Evolutionary conservation across 768 basidiomycete genomes (phyloP).

Genomic region (Leccinellum albellum): DNA sequence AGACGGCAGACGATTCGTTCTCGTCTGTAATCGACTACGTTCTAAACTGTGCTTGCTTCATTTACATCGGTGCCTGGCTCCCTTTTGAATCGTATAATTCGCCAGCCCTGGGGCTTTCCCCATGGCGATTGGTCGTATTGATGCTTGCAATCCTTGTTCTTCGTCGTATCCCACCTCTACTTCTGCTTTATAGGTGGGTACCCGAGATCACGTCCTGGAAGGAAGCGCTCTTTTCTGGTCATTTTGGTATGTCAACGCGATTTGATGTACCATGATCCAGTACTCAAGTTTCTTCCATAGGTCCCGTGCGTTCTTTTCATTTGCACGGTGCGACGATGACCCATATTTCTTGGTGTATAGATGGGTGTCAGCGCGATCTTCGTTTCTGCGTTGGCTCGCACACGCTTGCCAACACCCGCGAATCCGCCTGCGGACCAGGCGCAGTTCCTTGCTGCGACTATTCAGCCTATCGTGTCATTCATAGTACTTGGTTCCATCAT

Average conservation of each 20-base stretch:
- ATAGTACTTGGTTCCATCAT: constrained; percentile 84
- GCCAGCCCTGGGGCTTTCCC: constrained; percentile 55
- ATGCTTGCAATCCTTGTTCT: constrained; percentile 66
- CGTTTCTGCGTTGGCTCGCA: constrained; percentile 70
- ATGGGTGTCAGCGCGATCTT: constrained; percentile 95
- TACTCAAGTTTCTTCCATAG: constrained; percentile 27
- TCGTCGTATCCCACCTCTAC: constrained; percentile 76
- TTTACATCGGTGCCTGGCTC: constrained; percentile 87
- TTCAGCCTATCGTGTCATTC: constrained; percentile 86
- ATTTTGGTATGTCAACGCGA: constrained; percentile 60
- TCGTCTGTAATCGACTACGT: constrained; percentile 89
- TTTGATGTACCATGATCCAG: not conserved
- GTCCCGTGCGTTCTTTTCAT: constrained; percentile 43
- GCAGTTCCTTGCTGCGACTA: constrained; percentile 65
- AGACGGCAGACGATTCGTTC: constrained; percentile 83
- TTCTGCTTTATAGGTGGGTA: constrained; percentile 76
- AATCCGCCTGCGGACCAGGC: constrained; percentile 62
- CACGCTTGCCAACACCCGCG: constrained; percentile 53
- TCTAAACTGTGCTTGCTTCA: constrained; percentile 74
- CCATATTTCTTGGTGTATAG: constrained; percentile 30
- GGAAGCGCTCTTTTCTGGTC: constrained; percentile 88
- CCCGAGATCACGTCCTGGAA: constrained; percentile 83
- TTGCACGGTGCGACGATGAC: not conserved
- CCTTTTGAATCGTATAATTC: constrained; percentile 59
- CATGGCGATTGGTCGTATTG: constrained; percentile 69